These are phyloP conservation scores for Orbilia javanica DNA, from an alignment of 2,329 filamentous ascomycete species.

Conservation along the genomic window DNA sequence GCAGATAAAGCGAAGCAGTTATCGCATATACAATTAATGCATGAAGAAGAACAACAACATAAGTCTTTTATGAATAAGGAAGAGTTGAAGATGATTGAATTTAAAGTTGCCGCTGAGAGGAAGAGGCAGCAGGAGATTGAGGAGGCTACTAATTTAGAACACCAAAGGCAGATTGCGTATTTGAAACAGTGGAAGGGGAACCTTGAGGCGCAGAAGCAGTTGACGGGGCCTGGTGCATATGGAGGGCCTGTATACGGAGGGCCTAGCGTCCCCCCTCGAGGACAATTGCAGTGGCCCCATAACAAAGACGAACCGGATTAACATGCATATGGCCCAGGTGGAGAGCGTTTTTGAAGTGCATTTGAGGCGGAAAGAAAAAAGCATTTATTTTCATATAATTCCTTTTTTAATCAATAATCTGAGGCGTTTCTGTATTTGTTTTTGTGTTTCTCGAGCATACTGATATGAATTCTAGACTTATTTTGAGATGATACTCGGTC, in stretches of 20 bases:
- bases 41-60: slow-evolving; percentile 51
- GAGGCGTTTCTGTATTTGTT: slow-evolving; percentile 3
- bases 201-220: slow-evolving; percentile 46
- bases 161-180: slow-evolving; percentile 45
- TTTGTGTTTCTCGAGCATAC: not conserved
- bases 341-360: not conserved
- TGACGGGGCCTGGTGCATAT: slow-evolving; percentile 25
- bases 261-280: slow-evolving; percentile 2
- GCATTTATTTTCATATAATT: not conserved
- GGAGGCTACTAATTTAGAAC: slow-evolving; percentile 40
- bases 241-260: slow-evolving; percentile 16
- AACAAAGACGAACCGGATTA: slow-evolving; percentile 55
- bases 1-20: slow-evolving; percentile 27
- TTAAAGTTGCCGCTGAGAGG: slow-evolving; percentile 45
- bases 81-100: slow-evolving; percentile 55
- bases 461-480: slow-evolving; percentile 34
- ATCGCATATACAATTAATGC: slow-evolving; percentile 36
- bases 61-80: slow-evolving; percentile 40
- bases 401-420: slow-evolving; percentile 12
- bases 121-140: slow-evolving; percentile 49
- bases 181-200: slow-evolving; percentile 50
- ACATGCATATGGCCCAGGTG: not conserved
- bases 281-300: slow-evolving; percentile 49
- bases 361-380: slow-evolving; percentile 33
- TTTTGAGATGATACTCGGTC: slow-evolving; percentile 19